Conservation (phyloP, 306 rosid genomes). For the Fagus crenata region DNA sequence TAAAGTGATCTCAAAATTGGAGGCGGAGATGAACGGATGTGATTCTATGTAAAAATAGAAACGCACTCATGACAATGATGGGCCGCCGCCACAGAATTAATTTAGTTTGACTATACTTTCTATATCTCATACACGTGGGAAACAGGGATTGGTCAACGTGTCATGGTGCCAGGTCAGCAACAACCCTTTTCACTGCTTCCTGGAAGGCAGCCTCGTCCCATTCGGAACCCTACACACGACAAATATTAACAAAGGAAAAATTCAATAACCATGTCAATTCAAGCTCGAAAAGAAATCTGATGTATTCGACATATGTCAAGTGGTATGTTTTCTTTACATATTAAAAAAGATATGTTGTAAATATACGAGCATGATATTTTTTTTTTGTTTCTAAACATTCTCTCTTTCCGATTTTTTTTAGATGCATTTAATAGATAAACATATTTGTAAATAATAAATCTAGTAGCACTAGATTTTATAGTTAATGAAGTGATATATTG, state of each 20-base stretch:
- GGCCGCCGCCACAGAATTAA: slow-evolving; percentile 11
- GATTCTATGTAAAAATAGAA: not conserved
- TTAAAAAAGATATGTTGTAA: too few relatives aligned
- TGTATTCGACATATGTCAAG: too few relatives aligned
- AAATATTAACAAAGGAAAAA: not conserved
- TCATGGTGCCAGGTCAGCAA: slow-evolving; percentile 49
- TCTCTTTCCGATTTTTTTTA: too few relatives aligned
- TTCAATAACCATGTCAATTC: too few relatives aligned
- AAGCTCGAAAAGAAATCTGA: too few relatives aligned
- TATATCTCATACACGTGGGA: not conserved
- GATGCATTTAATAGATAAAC: too few relatives aligned
- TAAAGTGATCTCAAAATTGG: not conserved
- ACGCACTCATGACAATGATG: slow-evolving; percentile 8
- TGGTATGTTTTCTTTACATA: too few relatives aligned
- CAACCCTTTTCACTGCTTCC: slow-evolving; percentile 85
- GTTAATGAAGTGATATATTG: too few relatives aligned
- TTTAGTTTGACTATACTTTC: slow-evolving; percentile 1
- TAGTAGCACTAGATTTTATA: too few relatives aligned
- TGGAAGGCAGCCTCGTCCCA: slow-evolving; percentile 85
- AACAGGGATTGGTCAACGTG: not conserved
- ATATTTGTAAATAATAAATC: too few relatives aligned
- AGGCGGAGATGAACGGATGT: slow-evolving; percentile 2
- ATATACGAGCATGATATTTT: too few relatives aligned
- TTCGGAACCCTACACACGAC: slow-evolving; percentile 50
- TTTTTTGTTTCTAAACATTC: too few relatives aligned